Conservation (phyloP, 176 grass and related monocot species). For the Hsuehochloa calcarea region DNA sequence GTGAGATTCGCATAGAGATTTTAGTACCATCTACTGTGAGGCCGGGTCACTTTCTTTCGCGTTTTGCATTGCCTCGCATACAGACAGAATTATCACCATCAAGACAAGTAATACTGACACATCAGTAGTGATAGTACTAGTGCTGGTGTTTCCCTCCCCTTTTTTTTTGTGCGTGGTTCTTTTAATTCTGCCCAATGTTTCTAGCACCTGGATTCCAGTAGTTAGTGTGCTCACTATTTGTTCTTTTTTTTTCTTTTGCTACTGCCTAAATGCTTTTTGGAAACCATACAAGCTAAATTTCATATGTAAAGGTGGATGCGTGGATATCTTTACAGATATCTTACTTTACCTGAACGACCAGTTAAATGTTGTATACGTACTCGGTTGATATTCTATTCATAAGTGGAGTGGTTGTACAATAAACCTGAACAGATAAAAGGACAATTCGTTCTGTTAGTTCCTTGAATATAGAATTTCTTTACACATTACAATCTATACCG, state of each 20-base stretch:
- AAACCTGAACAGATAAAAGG: background rate
- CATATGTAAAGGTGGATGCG: background rate
- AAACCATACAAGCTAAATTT: too few species aligned
- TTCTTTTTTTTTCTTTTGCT: background rate
- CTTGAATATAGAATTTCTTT: background rate
- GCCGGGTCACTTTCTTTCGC: background rate
- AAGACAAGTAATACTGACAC: too few species aligned
- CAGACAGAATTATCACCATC: too few species aligned
- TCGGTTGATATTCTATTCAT: background rate
- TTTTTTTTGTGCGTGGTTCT: too few species aligned
- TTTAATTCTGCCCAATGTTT: too few species aligned
- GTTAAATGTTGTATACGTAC: background rate
- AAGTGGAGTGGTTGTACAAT: slow-evolving; percentile 4
- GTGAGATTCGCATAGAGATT: too few species aligned
- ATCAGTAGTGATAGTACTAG: too few species aligned
- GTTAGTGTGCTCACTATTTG: too few species aligned
- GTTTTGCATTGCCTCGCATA: background rate
- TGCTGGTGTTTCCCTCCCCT: too few species aligned
- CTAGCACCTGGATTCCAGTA: too few species aligned
- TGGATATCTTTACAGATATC: background rate
- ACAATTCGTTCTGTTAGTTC: background rate
- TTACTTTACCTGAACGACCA: background rate
- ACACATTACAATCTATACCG: background rate
- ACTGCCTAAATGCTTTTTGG: too few species aligned
- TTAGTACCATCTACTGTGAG: background rate